Evolutionary conservation across 73 alveolate species (phyloP).

Genomic region (Durusdinium trenchii): DNA sequence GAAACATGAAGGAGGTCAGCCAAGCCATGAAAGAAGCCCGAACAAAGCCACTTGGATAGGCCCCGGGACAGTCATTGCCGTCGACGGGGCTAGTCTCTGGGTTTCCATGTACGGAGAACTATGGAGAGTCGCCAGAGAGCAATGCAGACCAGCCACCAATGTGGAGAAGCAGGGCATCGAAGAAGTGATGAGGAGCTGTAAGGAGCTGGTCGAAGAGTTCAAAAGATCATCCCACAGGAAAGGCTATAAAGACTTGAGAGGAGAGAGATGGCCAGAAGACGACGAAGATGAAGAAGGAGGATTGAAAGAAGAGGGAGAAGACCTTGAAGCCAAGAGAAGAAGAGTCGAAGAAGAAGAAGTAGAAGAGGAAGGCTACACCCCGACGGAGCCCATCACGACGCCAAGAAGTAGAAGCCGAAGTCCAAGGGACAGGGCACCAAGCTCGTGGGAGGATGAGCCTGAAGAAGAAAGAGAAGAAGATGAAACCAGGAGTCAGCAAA

Average conservation of each 20-base stretch:
- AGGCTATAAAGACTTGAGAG: neutral
- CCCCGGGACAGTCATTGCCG: conserved; percentile 6
- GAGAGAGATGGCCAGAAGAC: neutral
- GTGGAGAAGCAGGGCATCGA: neutral
- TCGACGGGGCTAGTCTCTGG: neutral
- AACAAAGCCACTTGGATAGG: conserved; percentile 25
- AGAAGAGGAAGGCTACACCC: neutral
- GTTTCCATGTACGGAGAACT: conserved; percentile 7
- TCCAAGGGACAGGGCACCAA: neutral
- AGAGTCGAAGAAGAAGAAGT: neutral
- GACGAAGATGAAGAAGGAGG: neutral
- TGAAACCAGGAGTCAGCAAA: neutral
- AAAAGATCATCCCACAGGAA: neutral
- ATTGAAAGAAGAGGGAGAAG: neutral
- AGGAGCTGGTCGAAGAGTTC: neutral
- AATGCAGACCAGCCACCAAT: conserved; percentile 12
- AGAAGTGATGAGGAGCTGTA: neutral
- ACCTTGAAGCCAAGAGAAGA: neutral
- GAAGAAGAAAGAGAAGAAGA: neutral
- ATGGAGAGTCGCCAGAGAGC: conserved; percentile 2
- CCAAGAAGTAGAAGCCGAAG: neutral
- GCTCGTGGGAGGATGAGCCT: neutral
- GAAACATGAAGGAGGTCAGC: neutral
- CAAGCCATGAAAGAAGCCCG: neutral
- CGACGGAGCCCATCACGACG: neutral